phyloP scores from a whole-genome alignment of 2,329 filamentous ascomycete genomes.

The Podosphaera leucotricha region DNA sequence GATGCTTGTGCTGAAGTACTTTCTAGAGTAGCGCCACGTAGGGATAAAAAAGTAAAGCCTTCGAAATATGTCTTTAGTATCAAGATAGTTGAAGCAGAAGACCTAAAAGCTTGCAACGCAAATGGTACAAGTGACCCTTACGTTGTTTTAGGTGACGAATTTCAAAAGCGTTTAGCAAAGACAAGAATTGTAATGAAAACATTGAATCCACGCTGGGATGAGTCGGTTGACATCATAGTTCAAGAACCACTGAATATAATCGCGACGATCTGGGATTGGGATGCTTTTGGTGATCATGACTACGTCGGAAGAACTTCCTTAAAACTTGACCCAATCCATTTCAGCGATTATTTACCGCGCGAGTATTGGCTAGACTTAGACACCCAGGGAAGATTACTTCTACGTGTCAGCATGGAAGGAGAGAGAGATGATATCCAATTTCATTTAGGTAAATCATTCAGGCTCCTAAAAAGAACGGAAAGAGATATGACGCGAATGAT shows the following conservation, averaged over 20 bases:
- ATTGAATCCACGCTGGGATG: slow-evolving; percentile 89
- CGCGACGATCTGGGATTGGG: slow-evolving; percentile 95
- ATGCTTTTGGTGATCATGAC: slow-evolving; percentile 90
- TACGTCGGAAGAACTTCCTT: slow-evolving; percentile 92
- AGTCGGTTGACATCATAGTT: slow-evolving; percentile 88
- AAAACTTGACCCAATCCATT: slow-evolving; percentile 94
- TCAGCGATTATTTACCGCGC: slow-evolving; percentile 80
- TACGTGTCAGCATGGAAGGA: slow-evolving; percentile 94
- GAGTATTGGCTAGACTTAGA: slow-evolving; percentile 98
- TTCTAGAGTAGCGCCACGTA: slow-evolving; percentile 45
- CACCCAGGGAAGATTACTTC: slow-evolving; percentile 69
- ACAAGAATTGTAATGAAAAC: slow-evolving; percentile 78
- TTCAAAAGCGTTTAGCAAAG: slow-evolving; percentile 88
- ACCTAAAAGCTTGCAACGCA: slow-evolving; percentile 92
- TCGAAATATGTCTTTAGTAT: slow-evolving; percentile 95
- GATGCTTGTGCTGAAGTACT: slow-evolving; percentile 74
- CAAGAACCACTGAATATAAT: slow-evolving; percentile 81
- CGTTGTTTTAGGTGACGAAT: slow-evolving; percentile 89
- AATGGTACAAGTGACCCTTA: slow-evolving; percentile 90
- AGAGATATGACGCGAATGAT: slow-evolving; percentile 96
- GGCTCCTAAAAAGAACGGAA: slow-evolving; percentile 83
- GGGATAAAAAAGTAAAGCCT: slow-evolving; percentile 38
- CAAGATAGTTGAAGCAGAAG: slow-evolving; percentile 94
- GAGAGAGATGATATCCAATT: slow-evolving; percentile 97
- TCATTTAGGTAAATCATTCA: slow-evolving; percentile 92